Conservation (phyloP, 208 protist genomes). For the Novymonas esmeraldas region DNA sequence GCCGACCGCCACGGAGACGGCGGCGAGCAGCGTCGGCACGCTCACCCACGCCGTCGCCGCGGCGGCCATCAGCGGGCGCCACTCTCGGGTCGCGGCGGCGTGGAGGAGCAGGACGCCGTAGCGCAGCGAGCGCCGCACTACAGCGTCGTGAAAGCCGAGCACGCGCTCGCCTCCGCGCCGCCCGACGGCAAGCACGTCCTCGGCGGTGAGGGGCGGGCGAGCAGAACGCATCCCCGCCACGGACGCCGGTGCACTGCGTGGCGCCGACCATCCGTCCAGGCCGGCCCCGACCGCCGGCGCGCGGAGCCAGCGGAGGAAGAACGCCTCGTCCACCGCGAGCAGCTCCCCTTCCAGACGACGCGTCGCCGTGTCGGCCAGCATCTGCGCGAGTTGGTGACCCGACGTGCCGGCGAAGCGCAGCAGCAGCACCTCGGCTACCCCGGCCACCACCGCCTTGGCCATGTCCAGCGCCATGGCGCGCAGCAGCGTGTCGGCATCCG, state of each 20-base stretch:
- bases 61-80: constrained; percentile 23
- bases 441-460: constrained; percentile 12
- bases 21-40: constrained; percentile 8
- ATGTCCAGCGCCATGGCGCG: constrained; percentile 22
- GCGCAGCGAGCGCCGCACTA: constrained; percentile 19
- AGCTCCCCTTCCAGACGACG: constrained; percentile 34
- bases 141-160: constrained; percentile 25
- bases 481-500: constrained; percentile 23
- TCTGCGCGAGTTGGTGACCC: constrained; percentile 4
- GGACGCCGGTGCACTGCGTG: not conserved
- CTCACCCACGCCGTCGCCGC: constrained; percentile 21
- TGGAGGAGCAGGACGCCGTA: not conserved
- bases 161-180: constrained; percentile 27
- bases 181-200: constrained; percentile 27
- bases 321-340: constrained; percentile 55
- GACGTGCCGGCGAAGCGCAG: constrained; percentile 3
- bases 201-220: not conserved
- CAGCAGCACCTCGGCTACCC: constrained; percentile 25
- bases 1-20: constrained; percentile 16
- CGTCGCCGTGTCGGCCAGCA: constrained; percentile 33
- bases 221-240: not conserved
- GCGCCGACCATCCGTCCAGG: not conserved
- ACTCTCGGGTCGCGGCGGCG: constrained; percentile 21
- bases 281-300: not conserved
- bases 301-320: constrained; percentile 44